Conservation (phyloP, 2,329 filamentous ascomycete species). For the Fusarium nygamai region DNA sequence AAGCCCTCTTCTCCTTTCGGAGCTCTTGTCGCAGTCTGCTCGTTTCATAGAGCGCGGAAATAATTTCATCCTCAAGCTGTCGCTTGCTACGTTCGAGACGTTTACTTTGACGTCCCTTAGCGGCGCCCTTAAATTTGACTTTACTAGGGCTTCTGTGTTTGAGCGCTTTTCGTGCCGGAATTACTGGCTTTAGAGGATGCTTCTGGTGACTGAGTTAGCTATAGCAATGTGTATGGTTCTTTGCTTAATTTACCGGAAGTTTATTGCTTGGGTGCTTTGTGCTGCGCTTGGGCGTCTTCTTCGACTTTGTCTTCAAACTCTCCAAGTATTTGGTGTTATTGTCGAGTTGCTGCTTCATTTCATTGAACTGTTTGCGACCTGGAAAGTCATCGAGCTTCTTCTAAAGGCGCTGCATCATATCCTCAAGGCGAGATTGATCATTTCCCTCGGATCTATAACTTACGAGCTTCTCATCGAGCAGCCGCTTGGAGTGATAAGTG, state of each 20-base stretch:
- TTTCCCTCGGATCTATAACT: fast-evolving
- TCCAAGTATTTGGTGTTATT: background rate
- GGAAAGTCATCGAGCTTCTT: background rate
- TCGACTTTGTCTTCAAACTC: background rate
- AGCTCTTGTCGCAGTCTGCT: background rate
- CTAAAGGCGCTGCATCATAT: background rate
- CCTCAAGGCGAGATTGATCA: background rate
- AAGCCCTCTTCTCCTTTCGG: background rate
- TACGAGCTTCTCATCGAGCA: fast-evolving
- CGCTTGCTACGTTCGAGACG: background rate
- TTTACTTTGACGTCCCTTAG: background rate
- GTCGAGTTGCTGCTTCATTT: background rate
- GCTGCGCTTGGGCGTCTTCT: background rate
- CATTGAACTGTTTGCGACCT: background rate
- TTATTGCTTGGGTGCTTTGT: fast-evolving
- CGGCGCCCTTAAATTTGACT: fast-evolving
- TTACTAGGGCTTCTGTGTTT: fast-evolving
- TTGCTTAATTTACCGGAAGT: fast-evolving
- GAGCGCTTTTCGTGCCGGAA: background rate
- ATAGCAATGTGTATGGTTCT: fast-evolving
- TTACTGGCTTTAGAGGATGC: background rate
- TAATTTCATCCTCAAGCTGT: background rate
- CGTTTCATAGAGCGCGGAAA: background rate
- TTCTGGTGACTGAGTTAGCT: background rate
- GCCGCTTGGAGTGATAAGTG: too few species aligned